Base-by-base conservation (phyloP, 805 yeast species). In the Candida maesae region DNA sequence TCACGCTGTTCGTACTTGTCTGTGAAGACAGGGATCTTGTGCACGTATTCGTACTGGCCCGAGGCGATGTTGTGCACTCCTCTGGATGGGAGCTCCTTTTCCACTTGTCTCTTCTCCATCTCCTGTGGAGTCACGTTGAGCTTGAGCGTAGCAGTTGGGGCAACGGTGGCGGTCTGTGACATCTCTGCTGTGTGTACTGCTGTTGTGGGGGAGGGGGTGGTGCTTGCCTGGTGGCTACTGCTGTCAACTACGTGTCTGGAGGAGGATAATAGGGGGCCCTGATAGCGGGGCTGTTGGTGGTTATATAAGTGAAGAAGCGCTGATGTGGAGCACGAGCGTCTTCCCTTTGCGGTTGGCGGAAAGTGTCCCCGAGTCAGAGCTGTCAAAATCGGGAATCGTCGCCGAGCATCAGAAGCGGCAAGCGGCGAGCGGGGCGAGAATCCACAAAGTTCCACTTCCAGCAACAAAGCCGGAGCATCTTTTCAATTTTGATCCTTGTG, bases 1-100 rank as follows among this genome's bases (percentile, higher is more conserved):
- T 70, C 65, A 44, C 85, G 64, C 49, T 80, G 70, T 25, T 65
- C 68, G 25, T 60, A 52, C 33, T 71, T 69, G 51, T 74, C 74
- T 6, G 64, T 65, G 51, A 80, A 79, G 33, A 54, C 56, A 8
- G 85, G 85, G 10, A 71, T 55, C n/a, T 66, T 70, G 56, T 67
- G 67, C 10, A 81, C 80, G 34, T 67, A 74, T 8, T 62, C 47
- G 23, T 41, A 33, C 29, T 67, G 66, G 10, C 85, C 85, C 55
- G 68, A 65, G 30, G 84, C 66, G 35, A 81, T 65, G 58, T 79
- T 79, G 50, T 78, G 81, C 5, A 79, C 66, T n/a, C 86, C 86
- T 37, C 73, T 66, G 7, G 54, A 60, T 6, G 41, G 50, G 30
- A 21, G 45, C 15, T 23, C 38, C 16, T 19, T 17, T 5, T 29